Base-by-base conservation (phyloP, 2,329 filamentous ascomycete species). In the Sporothrix brunneoviolacea region DNA sequence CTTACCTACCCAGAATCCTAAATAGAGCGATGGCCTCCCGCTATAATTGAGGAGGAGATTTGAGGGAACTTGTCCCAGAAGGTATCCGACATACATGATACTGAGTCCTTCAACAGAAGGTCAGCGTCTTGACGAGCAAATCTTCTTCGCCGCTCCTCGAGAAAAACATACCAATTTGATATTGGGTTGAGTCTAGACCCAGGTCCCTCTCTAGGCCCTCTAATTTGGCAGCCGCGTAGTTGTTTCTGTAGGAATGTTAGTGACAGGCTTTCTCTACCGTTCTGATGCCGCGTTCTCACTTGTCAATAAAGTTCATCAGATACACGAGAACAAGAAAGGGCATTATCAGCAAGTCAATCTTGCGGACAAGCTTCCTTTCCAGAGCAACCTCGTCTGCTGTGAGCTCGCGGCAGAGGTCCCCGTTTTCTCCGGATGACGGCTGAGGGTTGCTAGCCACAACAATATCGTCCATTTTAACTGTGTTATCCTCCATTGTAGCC, bases 301-400 rank as follows among this genome's bases (percentile, higher is more conserved):
- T 57, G 50, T 80, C 77, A 44, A 83, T 67, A 61, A 82, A 84
- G 59, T 83, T 84, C 64, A 84, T 64, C 55, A 84, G 80, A 55
- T 83, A 84, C 73, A 84, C 82, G 53, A 83, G 60, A 52, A 83
- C 75, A 19, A 84, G 68, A 62, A 79, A 77, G 0, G 80, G 80
- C 59, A 86, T 66, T 16, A 85, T 61, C 37, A 80, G 68, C 6
- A 75, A 54, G 59, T 85, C 82, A 52, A 85, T 79, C 65, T 83
- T 85, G 44, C 75, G 69, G 54, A 75, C 69, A 55, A 86, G 64
- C 48, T 70, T 72, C 54, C 68, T 71, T 64, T 85, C 80, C 4
- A 75, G 67, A 16, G 12, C 35, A 1, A 37, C 21, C 45, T 48
- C 43, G 12, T 46, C 43, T 19, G 18, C 28, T 5, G 30, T 46